Evolutionary conservation across 2,329 filamentous ascomycete genomes (phyloP), one percentile per base, ranked within the genome.

Genomic region (Neofusicoccum laricinum): DNA sequence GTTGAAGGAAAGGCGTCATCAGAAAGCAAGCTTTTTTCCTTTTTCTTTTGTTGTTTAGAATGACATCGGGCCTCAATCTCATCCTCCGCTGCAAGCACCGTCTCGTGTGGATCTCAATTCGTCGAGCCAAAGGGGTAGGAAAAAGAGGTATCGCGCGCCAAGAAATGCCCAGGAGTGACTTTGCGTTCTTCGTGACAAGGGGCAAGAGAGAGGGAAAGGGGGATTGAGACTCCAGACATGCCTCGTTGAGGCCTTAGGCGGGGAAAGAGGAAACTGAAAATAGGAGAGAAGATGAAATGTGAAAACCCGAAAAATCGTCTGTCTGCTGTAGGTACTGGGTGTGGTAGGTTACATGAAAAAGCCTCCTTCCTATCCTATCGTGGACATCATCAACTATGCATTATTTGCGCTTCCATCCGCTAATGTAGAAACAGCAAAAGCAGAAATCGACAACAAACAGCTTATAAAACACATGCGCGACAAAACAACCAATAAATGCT

Each of bases 321-420:
- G 55, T 43, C 55, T 59, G 55, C 40, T 46, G 55, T 46, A 59
- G 40, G 55, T 59, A 36, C 55, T 59, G 43, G 14, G n/a, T 19
- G 30, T 59, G 55, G 41, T 59, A 59, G 55, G 55, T 59, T 59
- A 46, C 55, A 40, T 59, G 34, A 59, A 59, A 59, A 59, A 21
- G 40, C 55, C 55, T 59, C 55, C 55, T 59, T 59, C 55, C 55
- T 59, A 57, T 57, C 51, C 51, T 57, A 59, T 59, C 55, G 55
- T 59, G 46, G 55, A 59, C 55, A 46, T 59, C 55, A 59, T 59
- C 55, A 59, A 59, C 55, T 59, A 59, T 30, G 25, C 25, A 30
- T 30, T 30, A 30, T 30, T 30, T 30, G 25, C 25, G 25, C 25
- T 30, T 30, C 25, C 25, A 30, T 36, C 41, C 55, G 55, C 55